A percentile compares a stretch with the other conserved stretches of the same genome.
These are phyloP conservation scores for Magnusiomyces tetraspermus DNA, from an alignment of 1,139 yeast genomes.

Conservation along the genomic window DNA sequence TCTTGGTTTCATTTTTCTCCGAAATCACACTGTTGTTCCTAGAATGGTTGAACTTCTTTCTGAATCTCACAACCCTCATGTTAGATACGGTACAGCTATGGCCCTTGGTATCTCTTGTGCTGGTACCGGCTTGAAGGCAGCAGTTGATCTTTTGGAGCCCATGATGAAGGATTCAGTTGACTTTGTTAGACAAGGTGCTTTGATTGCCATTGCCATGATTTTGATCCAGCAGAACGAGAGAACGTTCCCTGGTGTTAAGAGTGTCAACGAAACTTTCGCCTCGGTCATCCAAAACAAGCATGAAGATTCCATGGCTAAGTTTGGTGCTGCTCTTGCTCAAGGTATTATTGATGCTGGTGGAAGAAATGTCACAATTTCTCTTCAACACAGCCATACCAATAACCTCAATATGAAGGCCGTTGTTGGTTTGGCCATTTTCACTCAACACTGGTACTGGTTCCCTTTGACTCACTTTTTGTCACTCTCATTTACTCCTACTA, in stretches of 20 bases:
- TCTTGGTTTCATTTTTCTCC: conserved; percentile 83
- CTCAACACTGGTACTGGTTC: conserved; percentile 98
- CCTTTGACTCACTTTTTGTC: conserved; percentile 91
- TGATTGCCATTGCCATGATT: conserved; percentile 86
- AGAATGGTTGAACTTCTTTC: conserved; percentile 87
- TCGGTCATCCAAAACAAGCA: conserved; percentile 75
- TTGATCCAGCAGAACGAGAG: conserved; percentile 89
- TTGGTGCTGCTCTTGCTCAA: conserved; percentile 95
- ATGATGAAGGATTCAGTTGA: conserved; percentile 90
- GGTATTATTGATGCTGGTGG: conserved; percentile 99
- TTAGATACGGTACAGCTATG: conserved; percentile 95
- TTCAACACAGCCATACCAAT: conserved; percentile 85
- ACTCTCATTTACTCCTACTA: conserved; percentile 86
- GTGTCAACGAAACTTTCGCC: conserved; percentile 64
- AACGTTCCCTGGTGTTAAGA: conserved; percentile 68
- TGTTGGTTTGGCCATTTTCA: conserved; percentile 81
- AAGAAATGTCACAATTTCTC: conserved; percentile 86
- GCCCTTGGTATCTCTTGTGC: conserved; percentile 97
- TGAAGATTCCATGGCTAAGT: conserved; percentile 94
- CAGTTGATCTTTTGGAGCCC: conserved; percentile 87
- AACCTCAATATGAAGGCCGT: conserved; percentile 85
- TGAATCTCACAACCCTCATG: conserved; percentile 96
- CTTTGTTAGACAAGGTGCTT: conserved; percentile 96
- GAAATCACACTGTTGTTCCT: conserved; percentile 90
- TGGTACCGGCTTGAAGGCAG: conserved; percentile 82